These are phyloP conservation scores for Brassica hybrid DNA, from an alignment of 441 rosid species.

Conservation along the genomic window DNA sequence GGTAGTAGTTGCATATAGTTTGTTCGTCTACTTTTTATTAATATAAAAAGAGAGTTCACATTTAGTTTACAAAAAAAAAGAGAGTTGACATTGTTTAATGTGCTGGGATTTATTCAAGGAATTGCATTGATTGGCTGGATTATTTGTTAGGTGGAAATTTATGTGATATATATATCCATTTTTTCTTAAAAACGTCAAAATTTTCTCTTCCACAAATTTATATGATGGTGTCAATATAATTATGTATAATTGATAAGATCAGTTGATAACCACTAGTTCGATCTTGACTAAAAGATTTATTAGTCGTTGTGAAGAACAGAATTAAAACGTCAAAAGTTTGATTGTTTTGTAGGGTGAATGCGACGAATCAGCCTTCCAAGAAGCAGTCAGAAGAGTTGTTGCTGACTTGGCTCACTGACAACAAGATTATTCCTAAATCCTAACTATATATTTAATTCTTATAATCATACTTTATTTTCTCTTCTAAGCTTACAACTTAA, in stretches of 20 bases:
- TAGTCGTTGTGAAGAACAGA: slow-evolving; percentile 4
- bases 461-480: background rate
- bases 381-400: slow-evolving; percentile 71
- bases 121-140: slow-evolving; percentile 4
- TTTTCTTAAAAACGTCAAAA: background rate
- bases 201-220: slow-evolving; percentile 13
- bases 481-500: background rate
- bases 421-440: slow-evolving; percentile 38
- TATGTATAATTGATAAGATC: slow-evolving; percentile 19
- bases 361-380: slow-evolving; percentile 80
- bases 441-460: slow-evolving; percentile 15
- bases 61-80: background rate
- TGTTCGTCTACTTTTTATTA: background rate
- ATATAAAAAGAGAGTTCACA: background rate
- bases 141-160: slow-evolving; percentile 5
- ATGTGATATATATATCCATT: background rate
- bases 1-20: background rate
- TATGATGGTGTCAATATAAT: background rate
- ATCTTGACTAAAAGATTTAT: slow-evolving; percentile 15
- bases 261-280: slow-evolving; percentile 32
- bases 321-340: background rate
- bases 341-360: slow-evolving; percentile 64
- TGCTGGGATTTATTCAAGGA: background rate
- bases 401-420: slow-evolving; percentile 58
- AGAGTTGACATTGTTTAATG: background rate